Base-by-base conservation (phyloP, 2,329 filamentous ascomycete species). In the Sordariomycetes sp. region DNA sequence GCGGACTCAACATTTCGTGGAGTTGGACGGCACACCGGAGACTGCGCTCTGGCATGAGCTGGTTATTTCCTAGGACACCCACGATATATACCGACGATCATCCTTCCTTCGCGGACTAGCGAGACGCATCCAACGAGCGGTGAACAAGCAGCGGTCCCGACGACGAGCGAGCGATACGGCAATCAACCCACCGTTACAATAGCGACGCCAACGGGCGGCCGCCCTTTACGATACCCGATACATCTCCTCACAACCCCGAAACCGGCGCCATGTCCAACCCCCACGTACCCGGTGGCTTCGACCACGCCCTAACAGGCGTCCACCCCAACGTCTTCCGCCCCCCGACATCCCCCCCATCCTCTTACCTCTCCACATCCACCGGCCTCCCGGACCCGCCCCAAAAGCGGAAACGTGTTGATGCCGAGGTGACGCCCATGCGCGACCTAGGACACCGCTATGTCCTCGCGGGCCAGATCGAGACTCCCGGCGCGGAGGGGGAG, bases 401-500 rank as follows among this genome's bases (percentile, higher is more conserved):
- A 7, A 79, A 79, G 64, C 72, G 78, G 32, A 81, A 81, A 64
- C 72, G 76, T 24, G 66, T 65, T 25, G 58, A 58, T 25, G 20
- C 55, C 51, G 25, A 45, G 25, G 34, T 51, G 56, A 64, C 64
- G 22, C 22, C 60, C 3, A 34, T 36, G 17, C 51, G 58, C 25
- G 53, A 56, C 54, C 52, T 52, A 57, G 53, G 58, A 56, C 55
- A 60, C 58, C 56, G 68, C 55, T 82, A 82, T 60, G 73, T 74
- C 2, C 68, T 82, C 10, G 78, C 77, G 7, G 79, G 79, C 20
- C 76, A 80, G 63, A 75, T 81, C 54, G 73, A 76, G 54, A 78
- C 76, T 0, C 56, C 45, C 13, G 24, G 32, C 10, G 52, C 12
- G 10, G 48, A 32, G 28, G 48, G 22, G 22, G 32, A 24, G 8